A percentile compares a stretch with the other conserved stretches of the same genome.
phyloP scores from a whole-genome alignment of 129 eudicot species.

The Gnaphalium uliginosum region DNA sequence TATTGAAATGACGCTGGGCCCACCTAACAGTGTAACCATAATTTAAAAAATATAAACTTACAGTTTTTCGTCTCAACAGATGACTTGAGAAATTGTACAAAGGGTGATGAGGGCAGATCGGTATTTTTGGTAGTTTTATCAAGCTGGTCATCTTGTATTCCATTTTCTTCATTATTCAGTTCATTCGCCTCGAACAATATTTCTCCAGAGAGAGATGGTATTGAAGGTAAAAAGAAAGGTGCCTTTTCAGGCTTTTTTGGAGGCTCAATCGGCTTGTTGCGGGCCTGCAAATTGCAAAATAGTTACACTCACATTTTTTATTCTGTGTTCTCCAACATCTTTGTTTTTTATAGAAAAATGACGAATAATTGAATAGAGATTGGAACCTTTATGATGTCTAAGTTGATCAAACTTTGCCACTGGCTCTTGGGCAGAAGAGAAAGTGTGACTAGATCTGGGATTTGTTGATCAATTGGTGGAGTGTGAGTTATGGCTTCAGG shows the following conservation, averaged over 20 bases:
- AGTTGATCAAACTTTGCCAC: constrained; percentile 94
- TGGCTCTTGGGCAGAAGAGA: constrained; percentile 93
- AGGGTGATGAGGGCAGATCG: constrained; percentile 52
- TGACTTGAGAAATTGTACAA: constrained; percentile 63
- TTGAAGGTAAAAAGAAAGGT: constrained; percentile 90
- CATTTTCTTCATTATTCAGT: constrained; percentile 45
- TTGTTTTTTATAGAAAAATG: neutral
- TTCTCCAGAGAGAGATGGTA: constrained; percentile 90
- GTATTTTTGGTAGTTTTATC: constrained; percentile 24
- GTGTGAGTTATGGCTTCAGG: constrained; percentile 26
- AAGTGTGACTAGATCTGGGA: constrained; percentile 88
- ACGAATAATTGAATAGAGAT: neutral
- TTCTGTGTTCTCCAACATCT: neutral
- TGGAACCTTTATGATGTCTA: constrained; percentile 80
- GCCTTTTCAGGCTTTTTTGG: constrained; percentile 94
- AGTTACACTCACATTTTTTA: neutral
- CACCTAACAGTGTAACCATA: neutral
- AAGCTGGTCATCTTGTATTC: constrained; percentile 28
- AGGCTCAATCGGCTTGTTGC: constrained; percentile 94
- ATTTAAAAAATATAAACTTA: constrained; percentile 36
- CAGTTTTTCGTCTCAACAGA: constrained; percentile 63
- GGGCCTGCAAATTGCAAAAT: constrained; percentile 44
- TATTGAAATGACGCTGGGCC: neutral
- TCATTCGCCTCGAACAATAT: constrained; percentile 57
- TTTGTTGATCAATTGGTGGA: constrained; percentile 44